Evolutionary conservation across 306 rosid species (phyloP).

Genomic region (Hippophae rhamnoides): DNA sequence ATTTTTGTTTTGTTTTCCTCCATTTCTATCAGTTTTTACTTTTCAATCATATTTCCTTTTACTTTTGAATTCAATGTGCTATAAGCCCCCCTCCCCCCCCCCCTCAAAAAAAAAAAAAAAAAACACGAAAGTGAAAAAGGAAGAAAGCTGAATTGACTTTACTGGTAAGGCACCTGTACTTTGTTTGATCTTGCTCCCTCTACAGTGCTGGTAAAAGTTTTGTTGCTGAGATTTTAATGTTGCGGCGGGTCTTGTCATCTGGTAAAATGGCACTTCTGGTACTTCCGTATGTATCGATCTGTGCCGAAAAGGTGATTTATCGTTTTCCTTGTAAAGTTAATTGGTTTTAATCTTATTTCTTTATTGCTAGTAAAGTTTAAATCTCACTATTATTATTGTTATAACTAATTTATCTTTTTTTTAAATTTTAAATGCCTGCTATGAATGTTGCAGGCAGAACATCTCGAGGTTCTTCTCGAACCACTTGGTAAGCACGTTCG

Average conservation of each 20-base stretch:
- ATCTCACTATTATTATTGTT: conserved; percentile 7
- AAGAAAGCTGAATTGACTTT: too few relatives aligned
- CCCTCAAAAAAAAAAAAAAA: too few relatives aligned
- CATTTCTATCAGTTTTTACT: not conserved
- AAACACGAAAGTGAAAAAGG: not conserved
- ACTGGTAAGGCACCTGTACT: conserved; percentile 9
- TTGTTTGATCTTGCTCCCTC: conserved; percentile 25
- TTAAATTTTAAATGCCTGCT: conserved; percentile 2
- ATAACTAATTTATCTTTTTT: not conserved
- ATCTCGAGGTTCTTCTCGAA: conserved; percentile 83
- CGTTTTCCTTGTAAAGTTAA: conserved; percentile 8
- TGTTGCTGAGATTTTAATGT: conserved; percentile 93
- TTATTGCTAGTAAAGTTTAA: not conserved
- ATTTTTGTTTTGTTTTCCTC: not conserved
- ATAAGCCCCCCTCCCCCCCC: too few relatives aligned
- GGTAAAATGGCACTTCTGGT: conserved; percentile 91
- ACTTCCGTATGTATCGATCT: conserved; percentile 93
- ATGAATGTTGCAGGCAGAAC: conserved; percentile 66
- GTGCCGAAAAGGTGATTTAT: conserved; percentile 80
- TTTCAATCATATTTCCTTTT: not conserved
- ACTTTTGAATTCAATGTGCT: too few relatives aligned
- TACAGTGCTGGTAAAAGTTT: conserved; percentile 98
- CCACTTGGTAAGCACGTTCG: conserved; percentile 90
- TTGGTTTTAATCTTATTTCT: conserved; percentile 5
- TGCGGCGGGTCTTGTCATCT: conserved; percentile 61